Evolutionary conservation across 257 asterid genomes (phyloP).

Genomic region (Nicotiana knightiana): DNA sequence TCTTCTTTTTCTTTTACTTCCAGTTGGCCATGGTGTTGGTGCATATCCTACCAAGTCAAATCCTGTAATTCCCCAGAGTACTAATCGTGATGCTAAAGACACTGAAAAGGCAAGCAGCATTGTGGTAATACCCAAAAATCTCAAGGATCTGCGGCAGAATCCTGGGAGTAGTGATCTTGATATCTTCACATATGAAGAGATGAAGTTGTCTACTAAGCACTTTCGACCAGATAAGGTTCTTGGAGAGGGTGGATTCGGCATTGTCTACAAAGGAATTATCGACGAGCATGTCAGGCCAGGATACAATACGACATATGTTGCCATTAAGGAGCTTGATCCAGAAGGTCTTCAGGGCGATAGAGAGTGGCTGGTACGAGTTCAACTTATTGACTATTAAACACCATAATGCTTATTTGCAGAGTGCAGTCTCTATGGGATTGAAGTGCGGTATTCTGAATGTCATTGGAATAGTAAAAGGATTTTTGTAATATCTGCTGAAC

Average conservation of each 20-base stretch:
- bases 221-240: slow-evolving; percentile 85
- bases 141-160: slow-evolving; percentile 67
- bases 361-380: slow-evolving; percentile 82
- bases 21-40: slow-evolving; percentile 32
- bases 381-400: background rate
- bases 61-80: slow-evolving; percentile 23
- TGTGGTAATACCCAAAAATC: slow-evolving; percentile 54
- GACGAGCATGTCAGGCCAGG: slow-evolving; percentile 65
- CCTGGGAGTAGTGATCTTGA: slow-evolving; percentile 72
- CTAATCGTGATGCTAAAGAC: slow-evolving; percentile 11
- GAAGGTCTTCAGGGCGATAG: slow-evolving; percentile 91
- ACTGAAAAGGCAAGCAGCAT: slow-evolving; percentile 25
- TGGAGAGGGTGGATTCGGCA: slow-evolving; percentile 93
- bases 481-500: background rate
- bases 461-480: background rate
- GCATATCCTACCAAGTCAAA: slow-evolving; percentile 33
- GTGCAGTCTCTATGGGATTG: background rate
- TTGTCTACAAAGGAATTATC: slow-evolving; percentile 83
- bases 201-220: slow-evolving; percentile 84
- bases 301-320: slow-evolving; percentile 56
- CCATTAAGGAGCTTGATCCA: slow-evolving; percentile 88
- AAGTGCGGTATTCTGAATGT: background rate
- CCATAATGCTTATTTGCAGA: background rate
- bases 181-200: slow-evolving; percentile 83
- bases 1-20: background rate